Percentiles rank a stretch among this genome's conserved stretches.
These are phyloP conservation scores for Naganishia liquefaciens DNA, from an alignment of 1,284 basidiomycete species.

Conservation along the genomic window DNA sequence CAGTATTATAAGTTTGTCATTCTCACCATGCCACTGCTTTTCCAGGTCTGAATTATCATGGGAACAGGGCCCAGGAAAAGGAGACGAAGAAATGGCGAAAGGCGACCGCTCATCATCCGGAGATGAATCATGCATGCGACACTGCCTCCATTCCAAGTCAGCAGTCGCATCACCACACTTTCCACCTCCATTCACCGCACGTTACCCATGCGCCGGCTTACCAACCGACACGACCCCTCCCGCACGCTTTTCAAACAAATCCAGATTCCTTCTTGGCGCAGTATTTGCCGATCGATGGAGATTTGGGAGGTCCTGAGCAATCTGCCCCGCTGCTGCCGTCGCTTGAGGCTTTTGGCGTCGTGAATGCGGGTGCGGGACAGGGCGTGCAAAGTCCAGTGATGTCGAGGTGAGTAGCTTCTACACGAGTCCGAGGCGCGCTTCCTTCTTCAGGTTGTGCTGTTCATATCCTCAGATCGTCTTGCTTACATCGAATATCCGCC, in stretches of 20 bases:
- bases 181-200: constrained; percentile 24
- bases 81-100: constrained; percentile 21
- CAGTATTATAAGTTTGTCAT: constrained; percentile 9
- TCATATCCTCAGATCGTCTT: too few relatives aligned
- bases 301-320: background rate
- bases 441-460: background rate
- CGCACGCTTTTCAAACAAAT: background rate
- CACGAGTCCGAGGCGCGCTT: too few relatives aligned
- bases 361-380: background rate
- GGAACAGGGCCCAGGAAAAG: constrained; percentile 13
- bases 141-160: too few relatives aligned
- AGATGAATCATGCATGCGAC: background rate
- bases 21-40: background rate
- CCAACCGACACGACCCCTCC: constrained; percentile 1
- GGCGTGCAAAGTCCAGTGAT: background rate
- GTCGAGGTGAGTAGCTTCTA: background rate
- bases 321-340: constrained; percentile 1
- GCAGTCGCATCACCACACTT: background rate
- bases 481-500: background rate
- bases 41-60: too few relatives aligned
- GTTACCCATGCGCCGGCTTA: background rate
- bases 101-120: constrained; percentile 15
- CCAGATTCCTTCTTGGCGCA: constrained; percentile 4
- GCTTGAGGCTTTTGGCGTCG: constrained; percentile 8
- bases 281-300: constrained; percentile 9